Evolutionary conservation across 768 basidiomycete genomes (phyloP), one percentile per base, ranked within the genome.

Genomic region (Kwoniella sp.): DNA sequence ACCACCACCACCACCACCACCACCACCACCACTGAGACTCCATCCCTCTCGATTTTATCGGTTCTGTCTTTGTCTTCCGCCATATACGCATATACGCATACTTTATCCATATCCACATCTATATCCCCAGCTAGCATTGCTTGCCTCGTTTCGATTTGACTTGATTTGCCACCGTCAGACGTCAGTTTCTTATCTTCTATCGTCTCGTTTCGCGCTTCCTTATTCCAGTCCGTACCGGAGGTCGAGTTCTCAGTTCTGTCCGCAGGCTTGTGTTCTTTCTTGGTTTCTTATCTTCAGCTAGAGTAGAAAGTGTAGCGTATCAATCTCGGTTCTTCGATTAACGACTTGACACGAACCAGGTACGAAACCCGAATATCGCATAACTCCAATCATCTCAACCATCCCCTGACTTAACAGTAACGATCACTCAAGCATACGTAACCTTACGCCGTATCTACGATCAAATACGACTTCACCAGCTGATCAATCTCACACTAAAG

Each of bases 401-500:
- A 54, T 30, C 33, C n/a, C 44, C 55, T 47, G 26, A 25, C 9
- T 19, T 19, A 37, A 24, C 17, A 33, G 17, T n/a, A 15, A 49
- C 57, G 47, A 46, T 13, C 17, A 58, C 22, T 26, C 1, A 21
- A 27, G 27, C 21, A 33, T 22, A 37, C 2, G n/a, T n/a, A n/a
- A n/a, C n/a, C n/a, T n/a, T n/a, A n/a, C n/a, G n/a, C n/a, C 17
- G 17, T 10, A 19, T 3, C 17, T 4, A 44, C 40, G 40, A 44
- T 44, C 40, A 6, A 25, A 37, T 40, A 19, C 33, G 21, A 58
- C 57, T 49, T 49, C 48, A 50, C 26, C 33, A n/a, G 44, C 47
- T 33, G 30, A 48, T 57, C 55, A 57, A 56, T 10, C n/a, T 22
- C 9, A 25, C 40, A n/a, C n/a, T n/a, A n/a, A n/a, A n/a, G n/a